These are phyloP conservation scores for Trichosporon faecale DNA, from an alignment of 1,284 basidiomycete genomes.

Conservation along the genomic window DNA sequence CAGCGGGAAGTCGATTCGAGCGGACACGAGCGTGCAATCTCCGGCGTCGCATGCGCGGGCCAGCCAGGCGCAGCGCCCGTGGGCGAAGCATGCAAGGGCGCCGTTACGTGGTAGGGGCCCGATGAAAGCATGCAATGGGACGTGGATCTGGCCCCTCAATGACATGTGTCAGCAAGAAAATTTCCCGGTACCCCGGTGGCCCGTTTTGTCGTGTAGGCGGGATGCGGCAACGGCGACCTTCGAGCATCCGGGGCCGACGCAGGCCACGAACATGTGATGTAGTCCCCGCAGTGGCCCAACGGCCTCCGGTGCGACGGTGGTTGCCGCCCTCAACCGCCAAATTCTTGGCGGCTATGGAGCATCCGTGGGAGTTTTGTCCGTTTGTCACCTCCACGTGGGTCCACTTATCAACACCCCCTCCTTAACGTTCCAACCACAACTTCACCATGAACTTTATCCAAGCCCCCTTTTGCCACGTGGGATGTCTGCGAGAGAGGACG, in stretches of 20 bases:
- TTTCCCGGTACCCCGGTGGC: neutral
- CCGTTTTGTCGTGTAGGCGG: neutral
- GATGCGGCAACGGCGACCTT: neutral
- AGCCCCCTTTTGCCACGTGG: neutral
- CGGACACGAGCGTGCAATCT: neutral
- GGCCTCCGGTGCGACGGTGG: neutral
- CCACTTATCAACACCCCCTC: neutral
- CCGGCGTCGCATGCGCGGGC: neutral
- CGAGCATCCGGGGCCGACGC: neutral
- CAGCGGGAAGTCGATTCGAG: neutral
- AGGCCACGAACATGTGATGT: conserved; percentile 2
- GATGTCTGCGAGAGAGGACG: neutral
- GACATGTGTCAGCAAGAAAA: neutral
- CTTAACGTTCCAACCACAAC: neutral
- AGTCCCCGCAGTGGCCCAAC: conserved; percentile 3
- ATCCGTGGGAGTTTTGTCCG: neutral
- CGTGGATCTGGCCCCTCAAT: neutral
- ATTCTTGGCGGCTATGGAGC: no score
- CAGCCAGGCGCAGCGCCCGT: neutral
- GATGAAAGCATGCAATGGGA: neutral
- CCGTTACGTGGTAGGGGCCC: neutral
- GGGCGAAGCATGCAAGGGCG: neutral
- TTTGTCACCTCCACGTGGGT: neutral
- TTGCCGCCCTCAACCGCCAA: neutral
- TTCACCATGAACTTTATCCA: neutral